These are phyloP conservation scores for Dactylonectria estremocensis DNA, from an alignment of 2,329 filamentous ascomycete genomes.

Conservation along the genomic window DNA sequence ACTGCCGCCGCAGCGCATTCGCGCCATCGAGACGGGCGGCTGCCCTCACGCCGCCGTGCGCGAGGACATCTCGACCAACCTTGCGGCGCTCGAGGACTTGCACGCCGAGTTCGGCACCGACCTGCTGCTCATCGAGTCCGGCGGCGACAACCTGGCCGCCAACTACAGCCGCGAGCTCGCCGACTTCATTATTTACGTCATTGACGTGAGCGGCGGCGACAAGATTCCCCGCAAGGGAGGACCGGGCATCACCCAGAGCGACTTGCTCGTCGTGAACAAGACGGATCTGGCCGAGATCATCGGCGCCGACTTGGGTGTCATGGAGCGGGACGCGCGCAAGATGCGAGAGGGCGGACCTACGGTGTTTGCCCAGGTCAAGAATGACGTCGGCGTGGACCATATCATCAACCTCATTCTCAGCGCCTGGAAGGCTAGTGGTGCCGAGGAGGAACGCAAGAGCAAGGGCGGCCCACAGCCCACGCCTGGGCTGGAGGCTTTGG, in stretches of 20 bases:
- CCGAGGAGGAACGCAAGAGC: conserved; percentile 71
- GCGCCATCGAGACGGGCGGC: conserved; percentile 96
- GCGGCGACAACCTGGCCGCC: conserved; percentile 95
- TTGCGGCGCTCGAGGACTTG: conserved; percentile 91
- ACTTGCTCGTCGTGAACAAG: conserved; percentile 96
- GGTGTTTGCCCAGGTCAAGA: conserved; percentile 98
- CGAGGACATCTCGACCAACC: conserved; percentile 95
- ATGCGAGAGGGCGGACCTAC: conserved; percentile 97
- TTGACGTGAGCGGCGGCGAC: conserved; percentile 95
- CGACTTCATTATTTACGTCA: conserved; percentile 98
- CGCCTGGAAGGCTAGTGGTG: conserved; percentile 93
- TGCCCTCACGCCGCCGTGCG: conserved; percentile 97
- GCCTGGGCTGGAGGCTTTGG: conserved; percentile 66
- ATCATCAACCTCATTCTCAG: conserved; percentile 91
- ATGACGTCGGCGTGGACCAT: conserved; percentile 85
- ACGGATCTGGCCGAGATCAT: conserved; percentile 93
- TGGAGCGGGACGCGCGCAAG: conserved; percentile 94
- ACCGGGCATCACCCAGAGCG: conserved; percentile 96
- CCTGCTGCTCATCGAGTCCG: conserved; percentile 92
- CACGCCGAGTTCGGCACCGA: conserved; percentile 86
- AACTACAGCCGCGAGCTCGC: conserved; percentile 97
- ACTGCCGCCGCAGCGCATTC: conserved; percentile 86
- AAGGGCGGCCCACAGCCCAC: conserved; percentile 73
- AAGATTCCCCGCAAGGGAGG: conserved; percentile 97
- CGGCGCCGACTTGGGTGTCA: conserved; percentile 90